Evolutionary conservation across 768 basidiomycete species (phyloP).

Genomic region (Piloderma croceum): DNA sequence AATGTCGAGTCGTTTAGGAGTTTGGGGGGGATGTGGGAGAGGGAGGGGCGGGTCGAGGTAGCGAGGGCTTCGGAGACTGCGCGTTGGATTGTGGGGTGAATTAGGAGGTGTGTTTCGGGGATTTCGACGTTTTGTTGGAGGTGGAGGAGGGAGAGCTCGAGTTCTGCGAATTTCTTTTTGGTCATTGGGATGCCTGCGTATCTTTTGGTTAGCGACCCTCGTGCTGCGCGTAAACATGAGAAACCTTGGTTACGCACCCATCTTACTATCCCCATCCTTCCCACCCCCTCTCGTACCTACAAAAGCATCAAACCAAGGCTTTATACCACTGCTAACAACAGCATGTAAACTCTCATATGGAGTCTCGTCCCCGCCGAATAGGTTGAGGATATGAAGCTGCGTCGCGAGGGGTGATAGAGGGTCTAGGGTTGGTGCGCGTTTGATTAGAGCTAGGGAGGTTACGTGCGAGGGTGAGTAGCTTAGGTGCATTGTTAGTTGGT

Average conservation of each 20-base stretch:
- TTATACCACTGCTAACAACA: slow-evolving; percentile 92
- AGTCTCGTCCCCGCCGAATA: slow-evolving; percentile 83
- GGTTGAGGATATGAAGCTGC: slow-evolving; percentile 88
- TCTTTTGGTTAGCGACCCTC: too few relatives aligned
- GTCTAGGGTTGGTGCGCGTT: too few relatives aligned
- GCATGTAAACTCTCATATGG: slow-evolving; percentile 96
- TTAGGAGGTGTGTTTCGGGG: slow-evolving; percentile 88
- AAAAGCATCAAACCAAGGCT: slow-evolving; percentile 98
- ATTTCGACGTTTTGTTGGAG: slow-evolving; percentile 99
- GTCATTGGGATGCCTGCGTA: slow-evolving; percentile 84
- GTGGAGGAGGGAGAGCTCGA: slow-evolving; percentile 86
- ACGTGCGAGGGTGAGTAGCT: slow-evolving; percentile 75
- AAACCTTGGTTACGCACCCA: slow-evolving; percentile 49
- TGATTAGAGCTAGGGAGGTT: slow-evolving; percentile 91
- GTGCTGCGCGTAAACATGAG: slow-evolving; percentile 2
- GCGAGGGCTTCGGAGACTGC: slow-evolving; percentile 80
- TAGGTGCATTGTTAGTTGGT: slow-evolving; percentile 66
- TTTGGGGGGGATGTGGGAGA: slow-evolving; percentile 66
- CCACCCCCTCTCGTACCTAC: slow-evolving; percentile 75
- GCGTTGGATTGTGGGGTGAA: slow-evolving; percentile 84
- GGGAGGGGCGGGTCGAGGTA: slow-evolving; percentile 65
- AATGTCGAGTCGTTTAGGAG: slow-evolving; percentile 80
- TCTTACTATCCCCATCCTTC: slow-evolving; percentile 76
- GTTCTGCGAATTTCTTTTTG: slow-evolving; percentile 98
- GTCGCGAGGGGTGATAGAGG: too few relatives aligned